phyloP scores from a whole-genome alignment of 2,329 filamentous ascomycete genomes.

The Lizonia empirigonia region DNA sequence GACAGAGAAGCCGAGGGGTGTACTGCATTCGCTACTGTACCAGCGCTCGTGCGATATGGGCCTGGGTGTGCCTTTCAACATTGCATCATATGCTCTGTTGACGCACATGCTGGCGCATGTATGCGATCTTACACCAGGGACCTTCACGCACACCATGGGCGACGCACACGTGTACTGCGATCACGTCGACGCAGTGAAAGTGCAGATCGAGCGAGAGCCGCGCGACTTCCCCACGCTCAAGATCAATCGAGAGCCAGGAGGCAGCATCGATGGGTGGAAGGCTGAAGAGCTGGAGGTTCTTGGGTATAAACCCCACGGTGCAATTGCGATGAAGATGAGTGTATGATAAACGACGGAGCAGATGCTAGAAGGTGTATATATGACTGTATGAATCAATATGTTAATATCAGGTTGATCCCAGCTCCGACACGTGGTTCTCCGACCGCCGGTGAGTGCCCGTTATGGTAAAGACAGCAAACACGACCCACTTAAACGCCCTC shows the following conservation, averaged over 20 bases:
- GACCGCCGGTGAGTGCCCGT: not conserved
- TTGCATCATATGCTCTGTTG: slow-evolving; percentile 89
- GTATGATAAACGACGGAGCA: slow-evolving; percentile 59
- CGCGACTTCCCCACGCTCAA: slow-evolving; percentile 78
- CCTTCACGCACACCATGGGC: slow-evolving; percentile 92
- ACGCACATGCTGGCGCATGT: slow-evolving; percentile 95
- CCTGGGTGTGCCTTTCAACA: slow-evolving; percentile 96
- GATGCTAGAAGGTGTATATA: slow-evolving; percentile 8
- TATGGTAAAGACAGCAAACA: not conserved
- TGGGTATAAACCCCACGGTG: slow-evolving; percentile 89
- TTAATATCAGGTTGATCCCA: not conserved
- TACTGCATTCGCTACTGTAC: slow-evolving; percentile 86
- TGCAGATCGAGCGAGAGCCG: slow-evolving; percentile 81
- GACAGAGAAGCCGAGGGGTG: slow-evolving; percentile 60
- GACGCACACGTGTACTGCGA: slow-evolving; percentile 97
- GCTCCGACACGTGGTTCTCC: not conserved
- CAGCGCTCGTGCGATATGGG: slow-evolving; percentile 97
- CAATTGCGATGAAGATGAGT: slow-evolving; percentile 98
- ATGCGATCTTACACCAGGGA: slow-evolving; percentile 82
- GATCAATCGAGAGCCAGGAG: slow-evolving; percentile 70
- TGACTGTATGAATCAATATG: slow-evolving; percentile 1
- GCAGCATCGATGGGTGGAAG: slow-evolving; percentile 88
- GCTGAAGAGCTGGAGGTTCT: slow-evolving; percentile 85
- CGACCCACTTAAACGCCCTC: not conserved
- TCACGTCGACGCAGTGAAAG: slow-evolving; percentile 83